Conservation (phyloP, 768 basidiomycete species). For the Russula dissimulans region DNA sequence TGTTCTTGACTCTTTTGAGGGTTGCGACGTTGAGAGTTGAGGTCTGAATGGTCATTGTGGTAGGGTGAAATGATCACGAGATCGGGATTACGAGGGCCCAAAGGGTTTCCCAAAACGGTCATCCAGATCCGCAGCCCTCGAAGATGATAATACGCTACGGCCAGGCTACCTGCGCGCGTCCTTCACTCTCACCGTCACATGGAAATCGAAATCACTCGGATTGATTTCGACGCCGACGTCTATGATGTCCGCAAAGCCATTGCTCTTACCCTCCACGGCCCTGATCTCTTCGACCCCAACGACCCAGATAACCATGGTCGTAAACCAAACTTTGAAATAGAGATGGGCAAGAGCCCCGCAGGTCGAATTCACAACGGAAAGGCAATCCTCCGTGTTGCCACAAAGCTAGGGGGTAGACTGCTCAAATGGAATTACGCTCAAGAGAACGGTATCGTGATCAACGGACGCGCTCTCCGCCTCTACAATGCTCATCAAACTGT, state of each 20-base stretch:
- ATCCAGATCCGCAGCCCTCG: not conserved
- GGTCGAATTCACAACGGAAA: slow-evolving; percentile 51
- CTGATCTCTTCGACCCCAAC: slow-evolving; percentile 35
- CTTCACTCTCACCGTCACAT: slow-evolving; percentile 19
- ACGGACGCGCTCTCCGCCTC: slow-evolving; percentile 20
- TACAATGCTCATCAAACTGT: slow-evolving; percentile 3
- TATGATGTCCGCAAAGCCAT: slow-evolving; percentile 53
- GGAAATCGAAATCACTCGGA: slow-evolving; percentile 31
- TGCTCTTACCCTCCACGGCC: slow-evolving; percentile 47
- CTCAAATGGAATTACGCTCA: slow-evolving; percentile 32
- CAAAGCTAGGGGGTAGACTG: slow-evolving; percentile 37
- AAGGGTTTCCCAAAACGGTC: too few species aligned
- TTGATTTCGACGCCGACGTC: slow-evolving; percentile 34
- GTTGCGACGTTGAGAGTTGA: slow-evolving; percentile 25
- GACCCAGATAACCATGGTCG: slow-evolving; percentile 24
- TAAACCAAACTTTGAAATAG: slow-evolving; percentile 52
- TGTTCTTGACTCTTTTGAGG: slow-evolving; percentile 65
- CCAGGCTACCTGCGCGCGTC: not conserved
- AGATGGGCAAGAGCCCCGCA: slow-evolving; percentile 39
- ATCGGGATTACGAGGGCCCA: too few species aligned
- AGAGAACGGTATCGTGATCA: slow-evolving; percentile 22
- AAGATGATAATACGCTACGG: not conserved
- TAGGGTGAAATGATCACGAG: not conserved
- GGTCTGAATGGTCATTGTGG: slow-evolving; percentile 22
- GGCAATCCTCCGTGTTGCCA: slow-evolving; percentile 29